Conservation (phyloP, 108 stramenopile genomes). For the Skeletonema tropicum region DNA sequence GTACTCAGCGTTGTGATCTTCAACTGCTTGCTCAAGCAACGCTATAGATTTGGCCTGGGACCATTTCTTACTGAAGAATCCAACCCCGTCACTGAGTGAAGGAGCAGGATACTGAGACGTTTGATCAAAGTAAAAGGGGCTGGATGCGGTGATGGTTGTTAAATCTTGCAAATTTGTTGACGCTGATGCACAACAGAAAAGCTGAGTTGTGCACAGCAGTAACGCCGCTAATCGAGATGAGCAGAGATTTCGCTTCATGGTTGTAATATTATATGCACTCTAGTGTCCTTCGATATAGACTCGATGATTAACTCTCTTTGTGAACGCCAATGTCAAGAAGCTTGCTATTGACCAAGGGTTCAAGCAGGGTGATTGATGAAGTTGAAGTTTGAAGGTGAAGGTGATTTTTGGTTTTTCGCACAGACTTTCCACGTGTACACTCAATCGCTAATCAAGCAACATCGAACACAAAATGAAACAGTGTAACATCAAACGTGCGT, state of each 20-base stretch:
- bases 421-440: background rate
- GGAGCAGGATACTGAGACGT: slow-evolving; percentile 27
- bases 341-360: background rate
- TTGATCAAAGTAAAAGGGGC: slow-evolving; percentile 22
- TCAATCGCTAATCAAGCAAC: too few species aligned
- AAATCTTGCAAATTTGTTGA: background rate
- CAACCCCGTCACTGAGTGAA: slow-evolving; percentile 10
- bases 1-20: slow-evolving; percentile 84
- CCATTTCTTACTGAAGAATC: slow-evolving; percentile 29
- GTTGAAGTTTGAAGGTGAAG: too few species aligned
- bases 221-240: background rate
- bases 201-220: background rate
- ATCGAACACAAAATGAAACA: too few species aligned
- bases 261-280: background rate
- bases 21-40: slow-evolving; percentile 75
- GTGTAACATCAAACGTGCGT: too few species aligned
- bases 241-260: background rate
- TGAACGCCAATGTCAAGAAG: background rate
- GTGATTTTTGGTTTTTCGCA: too few species aligned
- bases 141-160: background rate
- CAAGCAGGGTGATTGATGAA: too few species aligned
- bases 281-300: too few species aligned
- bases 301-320: too few species aligned
- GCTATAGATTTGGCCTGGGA: slow-evolving; percentile 48
- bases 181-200: background rate